phyloP scores from a whole-genome alignment of 495 filamentous ascomycete genomes.

The Chaetomium cochliodes region DNA sequence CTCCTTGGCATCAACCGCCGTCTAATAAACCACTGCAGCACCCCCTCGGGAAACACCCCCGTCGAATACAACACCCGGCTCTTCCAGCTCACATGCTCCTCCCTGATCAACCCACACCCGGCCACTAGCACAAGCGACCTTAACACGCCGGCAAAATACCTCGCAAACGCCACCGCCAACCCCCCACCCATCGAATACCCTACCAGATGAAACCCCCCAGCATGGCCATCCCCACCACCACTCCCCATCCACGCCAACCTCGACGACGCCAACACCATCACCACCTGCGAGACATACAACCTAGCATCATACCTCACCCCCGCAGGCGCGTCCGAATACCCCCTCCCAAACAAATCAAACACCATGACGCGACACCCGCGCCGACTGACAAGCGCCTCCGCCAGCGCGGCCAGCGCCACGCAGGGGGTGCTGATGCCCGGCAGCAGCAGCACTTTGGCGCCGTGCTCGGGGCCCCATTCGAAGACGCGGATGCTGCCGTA shows the following conservation, averaged over 20 bases:
- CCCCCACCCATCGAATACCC: slow-evolving; percentile 86
- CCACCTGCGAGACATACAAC: slow-evolving; percentile 71
- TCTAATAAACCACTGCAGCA: slow-evolving; percentile 55
- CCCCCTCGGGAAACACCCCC: slow-evolving; percentile 51
- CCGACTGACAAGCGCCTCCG: slow-evolving; percentile 58
- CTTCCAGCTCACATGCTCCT: slow-evolving; percentile 41
- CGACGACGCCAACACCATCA: slow-evolving; percentile 68
- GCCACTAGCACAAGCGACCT: slow-evolving; percentile 73
- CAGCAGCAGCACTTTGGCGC: slow-evolving; percentile 70
- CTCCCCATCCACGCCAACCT: slow-evolving; percentile 47
- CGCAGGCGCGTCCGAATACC: slow-evolving; percentile 70
- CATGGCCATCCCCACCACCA: too few species aligned
- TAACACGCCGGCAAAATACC: slow-evolving; percentile 65
- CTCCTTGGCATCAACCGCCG: slow-evolving; percentile 50
- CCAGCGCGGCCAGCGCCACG: slow-evolving; percentile 61
- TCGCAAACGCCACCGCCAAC: slow-evolving; percentile 68
- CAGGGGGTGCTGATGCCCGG: slow-evolving; percentile 81
- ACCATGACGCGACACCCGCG: slow-evolving; percentile 72
- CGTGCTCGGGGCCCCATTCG: slow-evolving; percentile 75
- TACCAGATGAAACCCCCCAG: slow-evolving; percentile 59
- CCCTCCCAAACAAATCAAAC: slow-evolving; percentile 78
- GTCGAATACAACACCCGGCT: slow-evolving; percentile 47
- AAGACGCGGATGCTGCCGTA: slow-evolving; percentile 74
- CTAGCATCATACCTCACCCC: slow-evolving; percentile 64
- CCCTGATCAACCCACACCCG: slow-evolving; percentile 58